These are phyloP conservation scores for Hypoxylon intermedium DNA, from an alignment of 495 filamentous ascomycete genomes.

Conservation along the genomic window DNA sequence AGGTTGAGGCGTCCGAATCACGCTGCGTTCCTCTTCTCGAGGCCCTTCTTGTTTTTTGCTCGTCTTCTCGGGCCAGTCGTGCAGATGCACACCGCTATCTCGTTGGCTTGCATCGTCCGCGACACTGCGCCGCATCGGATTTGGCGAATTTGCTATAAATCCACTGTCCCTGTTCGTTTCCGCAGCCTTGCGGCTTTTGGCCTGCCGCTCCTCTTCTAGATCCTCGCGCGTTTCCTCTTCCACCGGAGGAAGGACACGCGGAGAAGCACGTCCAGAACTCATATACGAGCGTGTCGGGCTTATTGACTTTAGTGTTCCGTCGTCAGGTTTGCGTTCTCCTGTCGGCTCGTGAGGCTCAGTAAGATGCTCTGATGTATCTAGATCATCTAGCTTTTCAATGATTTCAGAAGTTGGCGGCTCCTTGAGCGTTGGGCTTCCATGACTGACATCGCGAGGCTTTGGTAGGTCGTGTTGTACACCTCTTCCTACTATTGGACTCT, in stretches of 20 bases:
- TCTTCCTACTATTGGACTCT: constrained; percentile 33
- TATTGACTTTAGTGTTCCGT: constrained; percentile 9
- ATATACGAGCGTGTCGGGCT: constrained; percentile 27
- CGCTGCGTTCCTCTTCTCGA: constrained; percentile 18
- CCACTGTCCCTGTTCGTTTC: constrained; percentile 59
- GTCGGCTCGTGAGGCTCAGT: constrained; percentile 16
- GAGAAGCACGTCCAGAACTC: constrained; percentile 46
- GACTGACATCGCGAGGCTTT: constrained; percentile 6
- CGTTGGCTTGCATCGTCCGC: constrained; percentile 47
- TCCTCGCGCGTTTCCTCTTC: constrained; percentile 51
- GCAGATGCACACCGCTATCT: constrained; percentile 62
- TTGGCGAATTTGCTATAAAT: constrained; percentile 52
- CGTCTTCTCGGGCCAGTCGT: constrained; percentile 41
- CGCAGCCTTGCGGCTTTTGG: constrained; percentile 21
- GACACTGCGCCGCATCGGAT: constrained; percentile 40
- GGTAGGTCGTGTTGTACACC: constrained; percentile 29
- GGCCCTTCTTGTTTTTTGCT: constrained; percentile 16
- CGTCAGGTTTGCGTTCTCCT: constrained; percentile 11
- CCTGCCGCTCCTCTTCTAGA: constrained; percentile 40
- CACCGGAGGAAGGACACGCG: constrained; percentile 50
- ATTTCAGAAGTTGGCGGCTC: constrained; percentile 25
- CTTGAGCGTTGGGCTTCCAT: constrained; percentile 6
- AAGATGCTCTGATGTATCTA: constrained; percentile 35
- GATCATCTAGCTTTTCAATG: constrained; percentile 31
- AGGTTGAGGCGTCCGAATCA: constrained; percentile 24